These are phyloP conservation scores for Trametes elegans DNA, from an alignment of 768 basidiomycete genomes.

Conservation along the genomic window DNA sequence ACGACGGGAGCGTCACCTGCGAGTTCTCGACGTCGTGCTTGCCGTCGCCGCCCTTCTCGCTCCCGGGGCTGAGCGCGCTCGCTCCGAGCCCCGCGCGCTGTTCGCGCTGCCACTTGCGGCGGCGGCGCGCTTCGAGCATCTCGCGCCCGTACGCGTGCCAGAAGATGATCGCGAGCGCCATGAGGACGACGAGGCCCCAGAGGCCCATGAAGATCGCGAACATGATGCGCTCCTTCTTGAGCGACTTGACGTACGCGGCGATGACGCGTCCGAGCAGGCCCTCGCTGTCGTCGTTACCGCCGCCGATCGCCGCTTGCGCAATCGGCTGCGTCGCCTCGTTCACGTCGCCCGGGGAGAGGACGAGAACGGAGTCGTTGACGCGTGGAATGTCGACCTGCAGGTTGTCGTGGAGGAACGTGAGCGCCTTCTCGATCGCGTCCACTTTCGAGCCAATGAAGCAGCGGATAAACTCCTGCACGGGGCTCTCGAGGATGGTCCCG, in stretches of 20 bases:
- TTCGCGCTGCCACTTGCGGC: constrained; percentile 49
- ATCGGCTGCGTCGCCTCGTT: constrained; percentile 79
- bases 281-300: constrained; percentile 45
- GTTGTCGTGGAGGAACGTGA: constrained; percentile 91
- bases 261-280: constrained; percentile 76
- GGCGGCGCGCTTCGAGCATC: constrained; percentile 45
- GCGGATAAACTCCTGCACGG: constrained; percentile 82
- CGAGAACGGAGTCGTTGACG: constrained; percentile 70
- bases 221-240: constrained; percentile 82
- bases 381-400: constrained; percentile 77
- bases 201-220: constrained; percentile 80
- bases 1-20: constrained; percentile 32
- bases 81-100: constrained; percentile 48
- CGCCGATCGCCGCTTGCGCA: constrained; percentile 76
- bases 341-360: constrained; percentile 70
- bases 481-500: constrained; percentile 75
- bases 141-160: constrained; percentile 67
- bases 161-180: constrained; percentile 67
- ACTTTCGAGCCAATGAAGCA: constrained; percentile 95
- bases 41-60: constrained; percentile 15
- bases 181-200: constrained; percentile 81
- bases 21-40: constrained; percentile 21
- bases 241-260: constrained; percentile 62
- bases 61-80: constrained; percentile 17
- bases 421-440: constrained; percentile 76